phyloP scores from a whole-genome alignment of 345 rosid genomes.

The Linum lewisii region DNA sequence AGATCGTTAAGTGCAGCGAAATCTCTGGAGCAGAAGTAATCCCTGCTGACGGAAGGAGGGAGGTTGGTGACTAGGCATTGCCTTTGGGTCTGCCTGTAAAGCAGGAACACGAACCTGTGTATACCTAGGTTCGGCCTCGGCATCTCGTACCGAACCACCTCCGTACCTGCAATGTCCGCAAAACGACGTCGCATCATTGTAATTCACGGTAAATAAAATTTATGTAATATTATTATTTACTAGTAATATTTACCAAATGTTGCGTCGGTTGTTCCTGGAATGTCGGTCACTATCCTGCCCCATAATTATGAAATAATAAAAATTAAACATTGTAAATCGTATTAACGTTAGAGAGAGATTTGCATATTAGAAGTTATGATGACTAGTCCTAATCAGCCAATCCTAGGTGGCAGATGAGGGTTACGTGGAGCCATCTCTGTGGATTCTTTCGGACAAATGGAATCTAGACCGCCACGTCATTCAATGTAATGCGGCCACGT shows the following conservation, averaged over 20 bases:
- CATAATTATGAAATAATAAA: neutral
- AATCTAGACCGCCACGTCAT: no score
- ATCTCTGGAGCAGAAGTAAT: slow-evolving; percentile 42
- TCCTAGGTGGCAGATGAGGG: no score
- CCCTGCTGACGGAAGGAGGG: slow-evolving; percentile 28
- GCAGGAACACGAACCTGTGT: slow-evolving; percentile 57
- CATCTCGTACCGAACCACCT: slow-evolving; percentile 46
- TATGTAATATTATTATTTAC: neutral
- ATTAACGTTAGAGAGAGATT: no score
- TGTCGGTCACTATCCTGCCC: slow-evolving; percentile 49
- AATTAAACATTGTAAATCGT: neutral
- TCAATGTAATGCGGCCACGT: no score
- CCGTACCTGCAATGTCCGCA: slow-evolving; percentile 31
- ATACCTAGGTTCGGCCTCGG: slow-evolving; percentile 59
- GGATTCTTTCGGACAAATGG: no score
- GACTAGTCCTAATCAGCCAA: no score
- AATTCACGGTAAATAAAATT: neutral
- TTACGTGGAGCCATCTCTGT: no score
- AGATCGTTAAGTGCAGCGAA: slow-evolving; percentile 45
- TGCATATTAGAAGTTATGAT: no score
- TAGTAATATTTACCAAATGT: slow-evolving; percentile 44
- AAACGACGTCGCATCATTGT: neutral
- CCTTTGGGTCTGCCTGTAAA: slow-evolving; percentile 49
- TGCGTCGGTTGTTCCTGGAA: slow-evolving; percentile 61
- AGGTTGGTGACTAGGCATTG: slow-evolving; percentile 18